Evolutionary conservation across 352 stramenopile species (phyloP).

Genomic region (Globisporangium spinosum): DNA sequence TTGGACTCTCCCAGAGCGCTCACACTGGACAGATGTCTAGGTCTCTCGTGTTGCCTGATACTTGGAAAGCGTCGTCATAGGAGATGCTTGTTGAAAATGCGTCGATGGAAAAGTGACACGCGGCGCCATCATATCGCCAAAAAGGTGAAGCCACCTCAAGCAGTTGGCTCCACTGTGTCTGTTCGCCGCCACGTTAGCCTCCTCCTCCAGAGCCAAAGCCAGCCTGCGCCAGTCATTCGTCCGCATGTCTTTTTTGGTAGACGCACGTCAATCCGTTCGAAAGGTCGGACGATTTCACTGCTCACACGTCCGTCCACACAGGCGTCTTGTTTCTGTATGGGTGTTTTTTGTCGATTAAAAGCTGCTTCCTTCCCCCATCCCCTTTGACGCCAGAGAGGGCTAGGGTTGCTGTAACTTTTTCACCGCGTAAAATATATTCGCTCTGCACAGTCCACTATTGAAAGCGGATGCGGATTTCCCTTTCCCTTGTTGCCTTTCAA

Average conservation of each 20-base stretch:
- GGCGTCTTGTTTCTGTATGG: too few relatives aligned
- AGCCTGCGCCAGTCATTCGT: neutral
- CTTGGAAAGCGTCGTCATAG: neutral
- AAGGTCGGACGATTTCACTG: slow-evolving; percentile 9
- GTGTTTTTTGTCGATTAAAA: slow-evolving; percentile 9
- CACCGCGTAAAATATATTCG: neutral
- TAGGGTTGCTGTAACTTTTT: slow-evolving; percentile 1
- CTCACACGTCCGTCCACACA: neutral
- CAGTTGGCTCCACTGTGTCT: neutral
- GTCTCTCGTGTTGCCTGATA: neutral
- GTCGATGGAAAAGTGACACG: neutral
- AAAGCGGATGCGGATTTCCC: neutral
- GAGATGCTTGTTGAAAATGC: neutral
- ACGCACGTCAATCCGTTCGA: slow-evolving; percentile 2
- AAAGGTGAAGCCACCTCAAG: neutral
- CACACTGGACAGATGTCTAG: neutral
- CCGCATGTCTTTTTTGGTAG: slow-evolving; percentile 9
- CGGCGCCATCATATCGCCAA: neutral
- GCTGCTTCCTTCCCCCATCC: too few relatives aligned
- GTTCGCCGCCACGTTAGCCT: neutral
- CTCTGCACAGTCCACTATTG: neutral
- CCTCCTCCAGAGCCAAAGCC: neutral
- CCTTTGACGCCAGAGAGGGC: neutral
- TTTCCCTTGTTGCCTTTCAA: slow-evolving; percentile 2
- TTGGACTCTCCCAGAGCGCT: neutral